Conservation (phyloP, 805 yeast species). For the Lachancea lanzarotensis region DNA sequence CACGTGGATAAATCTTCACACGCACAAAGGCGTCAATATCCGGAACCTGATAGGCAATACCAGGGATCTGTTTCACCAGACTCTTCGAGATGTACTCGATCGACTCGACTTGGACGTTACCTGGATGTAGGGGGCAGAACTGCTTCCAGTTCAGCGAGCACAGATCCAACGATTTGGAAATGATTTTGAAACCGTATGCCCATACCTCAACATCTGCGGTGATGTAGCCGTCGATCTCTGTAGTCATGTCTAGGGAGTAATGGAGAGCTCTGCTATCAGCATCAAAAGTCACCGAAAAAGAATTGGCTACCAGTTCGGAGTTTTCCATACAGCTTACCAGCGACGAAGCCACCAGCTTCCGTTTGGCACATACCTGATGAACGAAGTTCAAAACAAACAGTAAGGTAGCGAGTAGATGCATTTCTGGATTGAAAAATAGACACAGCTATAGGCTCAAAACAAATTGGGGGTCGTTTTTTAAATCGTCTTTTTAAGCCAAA, state of each 20-base stretch:
- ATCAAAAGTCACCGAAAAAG: constrained; percentile 67
- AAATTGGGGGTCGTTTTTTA: too few species aligned
- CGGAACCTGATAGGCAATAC: constrained; percentile 79
- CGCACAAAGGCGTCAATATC: constrained; percentile 77
- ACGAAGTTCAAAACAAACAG: constrained; percentile 1
- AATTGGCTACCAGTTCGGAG: constrained; percentile 64
- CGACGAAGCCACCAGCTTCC: constrained; percentile 56
- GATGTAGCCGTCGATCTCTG: constrained; percentile 62
- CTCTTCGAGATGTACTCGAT: constrained; percentile 48
- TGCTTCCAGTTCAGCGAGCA: constrained; percentile 70
- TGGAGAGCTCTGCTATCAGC: constrained; percentile 63
- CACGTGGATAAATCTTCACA: constrained; percentile 38
- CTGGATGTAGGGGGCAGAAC: constrained; percentile 85
- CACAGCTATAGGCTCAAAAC: too few species aligned
- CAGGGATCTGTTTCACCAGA: constrained; percentile 61
- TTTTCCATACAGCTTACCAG: constrained; percentile 80
- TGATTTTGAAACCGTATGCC: constrained; percentile 79
- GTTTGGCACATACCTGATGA: constrained; percentile 20
- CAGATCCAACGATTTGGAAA: constrained; percentile 50
- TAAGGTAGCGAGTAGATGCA: constrained; percentile 1
- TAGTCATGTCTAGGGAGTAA: constrained; percentile 62
- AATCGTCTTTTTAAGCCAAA: too few species aligned
- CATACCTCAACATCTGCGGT: constrained; percentile 65
- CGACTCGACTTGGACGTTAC: constrained; percentile 69
- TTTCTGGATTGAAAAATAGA: background rate